phyloP scores from a whole-genome alignment of 768 basidiomycete genomes.

The Tephrocybe sp. region DNA sequence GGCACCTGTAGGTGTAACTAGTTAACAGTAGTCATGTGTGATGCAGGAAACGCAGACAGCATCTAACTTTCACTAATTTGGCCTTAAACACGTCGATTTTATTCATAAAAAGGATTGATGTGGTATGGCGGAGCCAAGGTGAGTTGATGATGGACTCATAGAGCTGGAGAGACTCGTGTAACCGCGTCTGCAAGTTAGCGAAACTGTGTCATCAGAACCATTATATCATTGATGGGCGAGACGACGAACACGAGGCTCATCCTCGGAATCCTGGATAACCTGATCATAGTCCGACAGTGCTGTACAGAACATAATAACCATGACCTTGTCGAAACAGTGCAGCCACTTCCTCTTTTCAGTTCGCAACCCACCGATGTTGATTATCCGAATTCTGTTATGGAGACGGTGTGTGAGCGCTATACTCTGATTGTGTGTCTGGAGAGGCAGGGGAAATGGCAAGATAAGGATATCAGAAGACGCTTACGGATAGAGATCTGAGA shows the following conservation, averaged over 20 bases:
- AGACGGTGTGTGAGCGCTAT: neutral
- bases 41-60: too few relatives aligned
- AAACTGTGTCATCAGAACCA: neutral
- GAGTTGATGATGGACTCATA: conserved; percentile 94
- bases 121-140: conserved; percentile 88
- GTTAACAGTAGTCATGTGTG: too few relatives aligned
- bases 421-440: neutral
- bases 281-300: conserved; percentile 74
- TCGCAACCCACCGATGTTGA: conserved; percentile 78
- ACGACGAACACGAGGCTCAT: conserved; percentile 29
- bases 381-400: conserved; percentile 55
- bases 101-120: conserved; percentile 88
- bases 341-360: conserved; percentile 23
- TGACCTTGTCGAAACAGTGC: conserved; percentile 34
- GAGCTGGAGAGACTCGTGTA: conserved; percentile 87
- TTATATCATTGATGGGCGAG: too few relatives aligned
- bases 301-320: conserved; percentile 64
- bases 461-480: conserved; percentile 21
- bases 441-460: too few relatives aligned
- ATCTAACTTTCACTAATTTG: conserved; percentile 66
- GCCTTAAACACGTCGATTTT: conserved; percentile 93
- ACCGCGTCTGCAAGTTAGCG: conserved; percentile 78
- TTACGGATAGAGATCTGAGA: conserved; percentile 63
- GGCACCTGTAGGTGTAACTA: too few relatives aligned
- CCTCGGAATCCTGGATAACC: conserved; percentile 56